Evolutionary conservation across 257 asterid genomes (phyloP).

Genomic region (Galeopsis tetrahit): DNA sequence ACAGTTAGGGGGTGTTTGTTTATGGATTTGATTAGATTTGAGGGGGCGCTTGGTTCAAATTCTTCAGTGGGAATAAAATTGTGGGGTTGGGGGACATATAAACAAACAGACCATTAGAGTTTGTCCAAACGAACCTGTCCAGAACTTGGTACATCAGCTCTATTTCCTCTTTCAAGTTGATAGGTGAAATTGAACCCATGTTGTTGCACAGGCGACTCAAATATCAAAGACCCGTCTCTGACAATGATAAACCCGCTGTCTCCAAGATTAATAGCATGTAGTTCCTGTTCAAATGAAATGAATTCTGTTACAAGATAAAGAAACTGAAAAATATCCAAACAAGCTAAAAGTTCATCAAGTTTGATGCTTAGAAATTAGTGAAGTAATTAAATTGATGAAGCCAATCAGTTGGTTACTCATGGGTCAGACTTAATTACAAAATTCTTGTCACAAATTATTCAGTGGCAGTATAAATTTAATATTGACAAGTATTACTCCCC

Average conservation of each 20-base stretch:
- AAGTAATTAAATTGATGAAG: not conserved
- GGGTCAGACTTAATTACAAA: not conserved
- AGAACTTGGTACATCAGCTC: conserved; percentile 68
- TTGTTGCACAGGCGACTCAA: conserved; percentile 79
- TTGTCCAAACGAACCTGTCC: conserved; percentile 54
- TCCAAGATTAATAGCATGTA: conserved; percentile 90
- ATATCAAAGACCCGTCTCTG: conserved; percentile 65
- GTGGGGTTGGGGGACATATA: too few species aligned
- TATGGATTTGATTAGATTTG: too few species aligned
- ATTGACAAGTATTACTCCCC: too few species aligned
- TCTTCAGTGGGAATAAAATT: too few species aligned
- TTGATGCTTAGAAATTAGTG: conserved; percentile 3
- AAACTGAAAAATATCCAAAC: conserved; percentile 3
- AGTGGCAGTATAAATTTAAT: too few species aligned
- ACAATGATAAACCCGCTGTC: conserved; percentile 84
- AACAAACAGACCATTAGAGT: not conserved
- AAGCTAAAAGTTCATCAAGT: not conserved
- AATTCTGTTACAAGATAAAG: conserved; percentile 1
- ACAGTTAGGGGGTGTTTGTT: not conserved
- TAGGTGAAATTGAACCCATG: conserved; percentile 84
- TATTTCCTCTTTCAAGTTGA: conserved; percentile 66
- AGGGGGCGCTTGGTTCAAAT: too few species aligned
- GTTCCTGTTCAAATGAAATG: conserved; percentile 47
- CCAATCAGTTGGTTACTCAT: not conserved
- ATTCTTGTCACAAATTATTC: too few species aligned